These are phyloP conservation scores for Hypoxylon sp. DNA, from an alignment of 2,329 filamentous ascomycete genomes.

Conservation along the genomic window DNA sequence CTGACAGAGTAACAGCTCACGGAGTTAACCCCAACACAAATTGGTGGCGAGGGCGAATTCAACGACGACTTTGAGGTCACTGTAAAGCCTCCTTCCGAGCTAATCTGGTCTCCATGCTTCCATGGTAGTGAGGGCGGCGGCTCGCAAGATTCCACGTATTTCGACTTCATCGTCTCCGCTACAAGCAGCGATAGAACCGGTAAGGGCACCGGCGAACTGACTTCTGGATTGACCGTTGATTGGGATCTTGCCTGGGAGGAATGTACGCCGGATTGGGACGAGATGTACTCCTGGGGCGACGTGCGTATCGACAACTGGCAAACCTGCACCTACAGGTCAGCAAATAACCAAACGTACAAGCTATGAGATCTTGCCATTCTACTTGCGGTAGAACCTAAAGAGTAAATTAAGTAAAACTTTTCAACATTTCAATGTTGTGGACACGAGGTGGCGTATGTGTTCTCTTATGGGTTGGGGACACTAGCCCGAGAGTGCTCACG, in stretches of 20 bases:
- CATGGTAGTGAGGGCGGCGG: not conserved
- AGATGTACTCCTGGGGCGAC: slow-evolving; percentile 22
- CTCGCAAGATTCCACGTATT: slow-evolving; percentile 9
- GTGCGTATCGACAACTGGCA: slow-evolving; percentile 24
- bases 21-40: not conserved
- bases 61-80: slow-evolving; percentile 26
- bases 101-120: slow-evolving; percentile 26
- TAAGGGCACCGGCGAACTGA: slow-evolving; percentile 5
- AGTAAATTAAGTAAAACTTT: not conserved
- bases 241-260: slow-evolving; percentile 24
- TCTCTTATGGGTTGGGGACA: not conserved
- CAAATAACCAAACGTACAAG: slow-evolving; percentile 3
- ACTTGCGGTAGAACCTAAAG: not conserved
- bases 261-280: slow-evolving; percentile 15
- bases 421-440: no score
- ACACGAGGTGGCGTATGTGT: no score
- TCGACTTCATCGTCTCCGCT: slow-evolving; percentile 21
- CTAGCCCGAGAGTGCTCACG: no score
- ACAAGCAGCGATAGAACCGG: slow-evolving; percentile 18
- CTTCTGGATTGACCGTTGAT: slow-evolving; percentile 25
- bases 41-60: slow-evolving; percentile 19
- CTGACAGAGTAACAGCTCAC: slow-evolving; percentile 8
- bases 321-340: slow-evolving; percentile 15
- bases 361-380: not conserved
- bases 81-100: not conserved